A percentile compares a stretch with the other conserved stretches of the same genome.
Evolutionary conservation across 2,329 filamentous ascomycete species (phyloP).

Genomic region (Neurospora sp.): DNA sequence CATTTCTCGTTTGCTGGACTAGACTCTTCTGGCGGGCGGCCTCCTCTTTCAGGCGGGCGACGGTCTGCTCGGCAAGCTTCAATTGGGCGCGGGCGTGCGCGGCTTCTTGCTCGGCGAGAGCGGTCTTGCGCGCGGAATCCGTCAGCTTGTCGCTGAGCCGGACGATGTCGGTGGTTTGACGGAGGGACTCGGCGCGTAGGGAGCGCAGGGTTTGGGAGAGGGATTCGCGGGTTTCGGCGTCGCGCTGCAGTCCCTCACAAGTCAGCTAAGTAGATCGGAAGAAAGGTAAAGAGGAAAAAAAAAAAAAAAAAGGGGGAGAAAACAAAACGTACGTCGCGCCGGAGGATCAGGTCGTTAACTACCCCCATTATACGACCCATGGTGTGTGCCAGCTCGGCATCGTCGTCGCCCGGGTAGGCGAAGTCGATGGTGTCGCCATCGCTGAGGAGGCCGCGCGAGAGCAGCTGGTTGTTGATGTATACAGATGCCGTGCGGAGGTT

Average conservation of each 20-base stretch:
- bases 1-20: constrained; percentile 72
- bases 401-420: constrained; percentile 53
- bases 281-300: background rate
- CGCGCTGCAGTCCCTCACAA: constrained; percentile 46
- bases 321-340: constrained; percentile 63
- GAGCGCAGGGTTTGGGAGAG: constrained; percentile 69
- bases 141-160: constrained; percentile 43
- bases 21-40: constrained; percentile 67
- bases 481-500: constrained; percentile 58
- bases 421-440: constrained; percentile 76
- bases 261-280: too few relatives aligned
- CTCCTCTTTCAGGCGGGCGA: constrained; percentile 76
- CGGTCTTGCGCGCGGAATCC: constrained; percentile 46
- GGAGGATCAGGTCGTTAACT: constrained; percentile 84
- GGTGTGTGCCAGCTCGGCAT: constrained; percentile 44
- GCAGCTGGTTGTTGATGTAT: constrained; percentile 64
- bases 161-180: constrained; percentile 60
- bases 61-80: constrained; percentile 62
- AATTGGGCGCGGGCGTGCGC: constrained; percentile 59
- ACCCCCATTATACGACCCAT: constrained; percentile 87
- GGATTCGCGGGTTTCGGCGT: constrained; percentile 79
- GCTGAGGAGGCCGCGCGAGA: constrained; percentile 54
- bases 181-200: constrained; percentile 64
- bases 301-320: too few relatives aligned
- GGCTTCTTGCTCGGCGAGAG: constrained; percentile 59